Evolutionary conservation across 257 asterid species (phyloP), one percentile per base, ranked within the genome.

Genomic region (Ilex asprella): DNA sequence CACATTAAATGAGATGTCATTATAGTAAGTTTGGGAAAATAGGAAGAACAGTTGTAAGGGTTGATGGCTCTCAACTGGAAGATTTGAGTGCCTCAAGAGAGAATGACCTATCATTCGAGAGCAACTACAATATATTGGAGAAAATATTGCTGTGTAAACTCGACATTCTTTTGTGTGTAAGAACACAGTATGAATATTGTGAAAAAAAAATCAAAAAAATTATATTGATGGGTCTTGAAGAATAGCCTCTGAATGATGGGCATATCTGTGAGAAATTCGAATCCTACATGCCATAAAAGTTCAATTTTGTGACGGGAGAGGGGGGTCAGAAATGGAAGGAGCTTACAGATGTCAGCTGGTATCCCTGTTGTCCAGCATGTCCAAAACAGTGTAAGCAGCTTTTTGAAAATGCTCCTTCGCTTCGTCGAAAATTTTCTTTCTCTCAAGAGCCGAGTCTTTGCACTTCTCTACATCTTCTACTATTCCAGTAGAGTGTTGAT

Each of bases 311-410:
- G 58, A 59, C 56, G 67, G 52, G 55, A 39, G 44, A 61, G 57
- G 59, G 66, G 61, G 65, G 63, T 35, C 41, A 35, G 41, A 1
- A 10, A 10, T 4, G 52, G 27, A 46, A 46, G 6, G 30, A 77
- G 83, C 75, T 79, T 67, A 57, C 70, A 72, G 57, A 1, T 58
- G 53, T 78, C 82, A 80, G 75, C 67, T 70, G 63, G 63, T 65
- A 60, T 21, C 27, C 27, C 27, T 21, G 27, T 21, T 21, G 27
- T 80, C 75, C 47, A 91, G 88, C 90, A 91, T 74, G 80, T 83
- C 82, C 56, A 91, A 73, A 74, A 83, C 89, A 68, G 96, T 88
- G 77, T 62, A 80, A 41, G 95, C 88, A 76, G 96, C 86, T 79
- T 84, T 88, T 78, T 86, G 95, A 67, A 79, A 79, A 68, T 73